Base-by-base conservation (phyloP, 345 rosid genomes). In the Eutrema yunnanense region DNA sequence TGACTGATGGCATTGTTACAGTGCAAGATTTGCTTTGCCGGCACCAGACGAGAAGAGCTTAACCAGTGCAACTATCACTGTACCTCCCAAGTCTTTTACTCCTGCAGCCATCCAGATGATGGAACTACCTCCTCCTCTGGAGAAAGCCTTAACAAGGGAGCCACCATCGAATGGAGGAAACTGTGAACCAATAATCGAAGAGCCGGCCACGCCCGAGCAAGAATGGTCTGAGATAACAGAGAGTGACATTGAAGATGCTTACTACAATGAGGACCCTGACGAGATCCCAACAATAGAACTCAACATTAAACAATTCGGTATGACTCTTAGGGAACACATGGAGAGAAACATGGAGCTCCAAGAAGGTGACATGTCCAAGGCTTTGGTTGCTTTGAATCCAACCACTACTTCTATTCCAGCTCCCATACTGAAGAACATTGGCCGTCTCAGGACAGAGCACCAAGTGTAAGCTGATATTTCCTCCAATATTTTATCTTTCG, bases 21-120 rank as follows among this genome's bases (percentile, higher is more conserved):
- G 98, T 81, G 94, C 98, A 64, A 89, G 96, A 74, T 88, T 94
- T 74, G 86, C 92, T 34, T 82, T 94, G 59, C 95, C 97, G 48
- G 97, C 88, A 9, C 87, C 96, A 77, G 95, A 86, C 70, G 95
- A 87, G 62, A 89, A 79, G 76, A 78, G 78, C 63, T 73, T 86
- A 71, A 80, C 86, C 42, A 72, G 74, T 81, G 71, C 86, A 54
- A 70, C 73, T 56, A 62, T 61, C 81, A 47, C 70, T 3, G 53
- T 62, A 14, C 58, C 72, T 69, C 72, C 55, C 11, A 10, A 64
- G 48, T 30, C 72, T 77, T 79, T 70, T 78, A 71, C 85, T 37
- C 54, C 78, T 40, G 71, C 63, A 69, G 53, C 76, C 57, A 65
- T 83, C 75, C 81, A 77, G 74, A 86, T 78, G 57, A 63, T 80